Evolutionary conservation across 2,329 filamentous ascomycete species (phyloP).

Genomic region (Ophiosphaerella korrae): DNA sequence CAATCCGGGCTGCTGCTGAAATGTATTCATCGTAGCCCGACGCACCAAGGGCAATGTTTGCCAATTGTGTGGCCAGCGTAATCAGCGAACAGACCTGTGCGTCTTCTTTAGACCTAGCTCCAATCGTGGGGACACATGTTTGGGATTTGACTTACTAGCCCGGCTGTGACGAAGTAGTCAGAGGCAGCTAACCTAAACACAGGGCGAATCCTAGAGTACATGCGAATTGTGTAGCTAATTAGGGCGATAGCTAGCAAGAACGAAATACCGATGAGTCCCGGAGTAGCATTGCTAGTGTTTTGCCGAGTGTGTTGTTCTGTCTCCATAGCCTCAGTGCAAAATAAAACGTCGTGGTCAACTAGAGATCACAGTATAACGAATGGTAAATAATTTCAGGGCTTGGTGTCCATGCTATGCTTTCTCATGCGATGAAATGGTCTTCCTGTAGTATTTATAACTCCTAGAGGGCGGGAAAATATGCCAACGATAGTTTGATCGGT

Average conservation of each 20-base stretch:
- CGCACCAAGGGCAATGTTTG: constrained; percentile 1
- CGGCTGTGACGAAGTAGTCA: constrained; percentile 5
- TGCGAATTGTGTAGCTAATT: constrained; percentile 3
- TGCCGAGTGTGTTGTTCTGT: constrained; percentile 1
- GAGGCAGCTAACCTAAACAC: constrained; percentile 5
- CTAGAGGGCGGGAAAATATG: neutral
- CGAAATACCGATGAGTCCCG: constrained; percentile 7
- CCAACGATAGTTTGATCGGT: neutral
- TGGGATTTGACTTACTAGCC: constrained; percentile 2
- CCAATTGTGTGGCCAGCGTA: constrained; percentile 1
- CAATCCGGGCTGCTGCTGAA: constrained; percentile 2
- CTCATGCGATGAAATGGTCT: neutral
- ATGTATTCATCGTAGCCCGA: constrained; percentile 9
- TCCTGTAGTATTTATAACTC: neutral
- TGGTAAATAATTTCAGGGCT: neutral
- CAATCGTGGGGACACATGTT: neutral
- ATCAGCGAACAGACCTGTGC: constrained; percentile 6
- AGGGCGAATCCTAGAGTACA: constrained; percentile 6
- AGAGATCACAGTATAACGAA: neutral
- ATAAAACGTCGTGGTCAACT: neutral
- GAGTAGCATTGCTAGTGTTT: constrained; percentile 6
- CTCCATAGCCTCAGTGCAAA: neutral
- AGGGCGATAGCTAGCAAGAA: constrained; percentile 3
- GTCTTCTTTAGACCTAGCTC: neutral
- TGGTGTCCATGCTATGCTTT: constrained; percentile 1